Evolutionary conservation across 2,329 filamentous ascomycete genomes (phyloP), one percentile per base, ranked within the genome.

Genomic region (Exophiala sp.): DNA sequence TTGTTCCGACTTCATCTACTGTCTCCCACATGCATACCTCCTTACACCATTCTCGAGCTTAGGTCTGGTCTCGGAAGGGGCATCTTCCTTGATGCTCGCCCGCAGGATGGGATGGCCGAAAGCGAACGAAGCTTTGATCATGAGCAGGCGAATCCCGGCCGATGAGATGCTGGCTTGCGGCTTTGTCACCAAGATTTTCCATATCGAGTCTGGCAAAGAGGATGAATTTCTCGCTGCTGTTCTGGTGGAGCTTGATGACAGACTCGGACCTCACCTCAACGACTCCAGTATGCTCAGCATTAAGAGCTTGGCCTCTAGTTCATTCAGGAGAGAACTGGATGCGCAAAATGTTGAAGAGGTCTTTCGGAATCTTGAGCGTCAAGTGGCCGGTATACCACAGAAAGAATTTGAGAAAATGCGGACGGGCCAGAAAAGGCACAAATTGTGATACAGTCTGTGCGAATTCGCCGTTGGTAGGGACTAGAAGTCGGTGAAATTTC

Each of bases 351-450:
- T 90, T 5, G 75, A 81, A 32, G 92, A 96, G 78, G 89, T 92
- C 1, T 91, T 95, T 75, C 86, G 82, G 2, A 91, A 91, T 0
- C 67, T 96, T 65, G 86, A 91, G 56, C 77, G 91, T 55, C 95
- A 96, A 66, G 70, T 88, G 62, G 81, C 74, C 57, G 90, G 90
- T 0, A 78, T 90, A 40, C 92, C 92, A 16, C 90, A 96, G 76
- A 80, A 86, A 69, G 89, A 96, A 77, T 96, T 97, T 68, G 75
- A 78, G 65, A 91, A 88, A n/a, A 18, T 41, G 39, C 14, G 8
- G 21, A 16, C 16, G 18, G 39, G 39, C 18, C 16, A 41, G 16
- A 41, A 41, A 14, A 41, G 39, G 39, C 39, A 41, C 39, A 41
- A 41, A 21, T n/a, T 41, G 14, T 41, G 24, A 29, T 5, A 29